Percentiles rank a stretch among this genome's conserved stretches.
These are phyloP conservation scores for Termitomyces sp. DNA, from an alignment of 1,284 basidiomycete species.

Conservation along the genomic window DNA sequence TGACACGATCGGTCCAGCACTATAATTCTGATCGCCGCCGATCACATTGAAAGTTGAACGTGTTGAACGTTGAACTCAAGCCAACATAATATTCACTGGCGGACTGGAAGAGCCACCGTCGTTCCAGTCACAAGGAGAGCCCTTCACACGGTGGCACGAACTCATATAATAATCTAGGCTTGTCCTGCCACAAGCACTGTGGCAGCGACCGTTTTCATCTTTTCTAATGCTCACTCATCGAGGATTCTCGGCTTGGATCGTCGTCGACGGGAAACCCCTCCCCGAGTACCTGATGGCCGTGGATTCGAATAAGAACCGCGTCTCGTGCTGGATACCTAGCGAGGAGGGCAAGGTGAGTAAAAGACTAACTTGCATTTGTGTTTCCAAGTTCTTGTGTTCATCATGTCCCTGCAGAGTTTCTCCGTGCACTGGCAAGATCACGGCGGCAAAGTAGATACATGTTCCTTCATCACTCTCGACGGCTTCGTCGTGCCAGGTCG, in stretches of 20 bases:
- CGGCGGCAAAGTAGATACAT: constrained; percentile 47
- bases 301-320: constrained; percentile 37
- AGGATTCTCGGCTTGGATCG: constrained; percentile 64
- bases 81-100: too few species aligned
- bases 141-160: constrained; percentile 3
- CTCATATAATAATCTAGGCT: not conserved
- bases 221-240: constrained; percentile 53
- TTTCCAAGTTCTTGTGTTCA: not conserved
- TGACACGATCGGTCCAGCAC: constrained; percentile 9
- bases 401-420: constrained; percentile 51
- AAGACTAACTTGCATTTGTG: too few species aligned
- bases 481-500: constrained; percentile 54
- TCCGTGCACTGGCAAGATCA: constrained; percentile 57
- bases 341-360: constrained; percentile 49
- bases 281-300: constrained; percentile 49
- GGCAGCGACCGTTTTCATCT: not conserved
- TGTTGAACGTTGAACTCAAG: too few species aligned
- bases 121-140: not conserved
- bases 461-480: constrained; percentile 55
- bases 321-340: constrained; percentile 64
- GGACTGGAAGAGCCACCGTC: not conserved
- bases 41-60: constrained; percentile 12
- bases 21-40: too few species aligned
- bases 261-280: constrained; percentile 41
- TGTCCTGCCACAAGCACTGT: not conserved